phyloP scores from a whole-genome alignment of 2,329 filamentous ascomycete genomes.

The Lecanosticta acicola region DNA sequence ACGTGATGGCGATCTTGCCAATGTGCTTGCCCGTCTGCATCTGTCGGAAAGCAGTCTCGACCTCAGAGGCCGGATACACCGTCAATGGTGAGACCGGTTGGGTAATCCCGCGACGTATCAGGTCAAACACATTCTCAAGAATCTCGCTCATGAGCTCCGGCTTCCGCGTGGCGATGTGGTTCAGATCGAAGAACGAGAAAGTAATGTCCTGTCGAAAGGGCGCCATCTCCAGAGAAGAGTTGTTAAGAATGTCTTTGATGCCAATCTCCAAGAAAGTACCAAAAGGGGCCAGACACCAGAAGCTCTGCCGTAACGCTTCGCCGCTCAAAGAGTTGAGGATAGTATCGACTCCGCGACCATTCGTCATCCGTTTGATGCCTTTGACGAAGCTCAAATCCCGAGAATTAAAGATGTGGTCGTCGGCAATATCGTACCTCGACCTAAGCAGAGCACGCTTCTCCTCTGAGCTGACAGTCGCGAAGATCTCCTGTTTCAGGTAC shows the following conservation, averaged over 20 bases:
- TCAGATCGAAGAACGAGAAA: background rate
- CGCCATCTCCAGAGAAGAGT: slow-evolving; percentile 7
- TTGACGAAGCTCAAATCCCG: slow-evolving; percentile 24
- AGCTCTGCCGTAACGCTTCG: slow-evolving; percentile 23
- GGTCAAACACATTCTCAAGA: slow-evolving; percentile 1
- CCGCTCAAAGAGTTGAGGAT: slow-evolving; percentile 30
- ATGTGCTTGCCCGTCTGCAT: slow-evolving; percentile 3
- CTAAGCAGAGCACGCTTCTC: slow-evolving; percentile 25
- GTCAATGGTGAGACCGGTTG: background rate
- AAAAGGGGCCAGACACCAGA: slow-evolving; percentile 26
- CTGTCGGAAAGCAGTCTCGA: slow-evolving; percentile 11
- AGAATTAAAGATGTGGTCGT: slow-evolving; percentile 30
- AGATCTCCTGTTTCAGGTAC: slow-evolving; percentile 24
- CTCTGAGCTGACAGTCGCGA: slow-evolving; percentile 24
- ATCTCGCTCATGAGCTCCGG: slow-evolving; percentile 3
- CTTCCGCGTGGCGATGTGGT: background rate
- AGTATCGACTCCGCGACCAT: slow-evolving; percentile 33
- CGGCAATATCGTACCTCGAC: slow-evolving; percentile 22
- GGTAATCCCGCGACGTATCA: background rate
- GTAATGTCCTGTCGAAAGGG: background rate
- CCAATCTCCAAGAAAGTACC: slow-evolving; percentile 29
- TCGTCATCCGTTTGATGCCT: slow-evolving; percentile 18
- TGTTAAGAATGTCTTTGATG: slow-evolving; percentile 14
- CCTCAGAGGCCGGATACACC: slow-evolving; percentile 2
- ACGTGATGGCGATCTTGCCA: slow-evolving; percentile 3